Conservation (phyloP, 208 protist genomes). For the Crithidia acanthocephali region DNA sequence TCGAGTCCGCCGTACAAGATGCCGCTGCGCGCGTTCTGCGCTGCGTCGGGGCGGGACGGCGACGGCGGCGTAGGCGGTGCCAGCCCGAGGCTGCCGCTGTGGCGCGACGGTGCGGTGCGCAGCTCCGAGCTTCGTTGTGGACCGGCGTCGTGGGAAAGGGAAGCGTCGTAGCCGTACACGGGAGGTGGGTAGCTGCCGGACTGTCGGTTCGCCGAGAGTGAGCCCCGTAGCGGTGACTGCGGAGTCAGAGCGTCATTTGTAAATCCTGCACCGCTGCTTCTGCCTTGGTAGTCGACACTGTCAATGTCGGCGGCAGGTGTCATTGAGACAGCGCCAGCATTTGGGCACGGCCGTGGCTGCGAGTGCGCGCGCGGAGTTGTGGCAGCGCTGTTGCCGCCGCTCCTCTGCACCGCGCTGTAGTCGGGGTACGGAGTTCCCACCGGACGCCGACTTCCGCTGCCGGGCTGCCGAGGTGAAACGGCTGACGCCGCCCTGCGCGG, state of each 20-base stretch:
- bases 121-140: background rate
- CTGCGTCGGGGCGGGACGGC: background rate
- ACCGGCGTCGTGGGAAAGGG: background rate
- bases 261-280: background rate
- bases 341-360: background rate
- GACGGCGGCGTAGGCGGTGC: conserved; percentile 13
- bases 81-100: background rate
- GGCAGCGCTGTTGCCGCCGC: background rate
- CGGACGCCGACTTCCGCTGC: too few relatives aligned
- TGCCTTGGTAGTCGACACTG: background rate
- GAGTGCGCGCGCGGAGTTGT: conserved; percentile 1
- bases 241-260: background rate
- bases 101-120: background rate
- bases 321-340: too few relatives aligned
- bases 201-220: background rate
- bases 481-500: conserved; percentile 2
- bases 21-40: background rate
- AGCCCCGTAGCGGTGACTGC: background rate
- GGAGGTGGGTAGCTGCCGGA: background rate
- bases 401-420: background rate
- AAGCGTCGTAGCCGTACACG: background rate
- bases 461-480: background rate
- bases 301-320: too few relatives aligned
- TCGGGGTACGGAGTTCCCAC: conserved; percentile 3
- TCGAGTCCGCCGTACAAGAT: conserved; percentile 16